Percentiles rank a stretch among this genome's conserved stretches.
phyloP scores from a whole-genome alignment of 2,329 filamentous ascomycete species.

The Alternaria viburni region DNA sequence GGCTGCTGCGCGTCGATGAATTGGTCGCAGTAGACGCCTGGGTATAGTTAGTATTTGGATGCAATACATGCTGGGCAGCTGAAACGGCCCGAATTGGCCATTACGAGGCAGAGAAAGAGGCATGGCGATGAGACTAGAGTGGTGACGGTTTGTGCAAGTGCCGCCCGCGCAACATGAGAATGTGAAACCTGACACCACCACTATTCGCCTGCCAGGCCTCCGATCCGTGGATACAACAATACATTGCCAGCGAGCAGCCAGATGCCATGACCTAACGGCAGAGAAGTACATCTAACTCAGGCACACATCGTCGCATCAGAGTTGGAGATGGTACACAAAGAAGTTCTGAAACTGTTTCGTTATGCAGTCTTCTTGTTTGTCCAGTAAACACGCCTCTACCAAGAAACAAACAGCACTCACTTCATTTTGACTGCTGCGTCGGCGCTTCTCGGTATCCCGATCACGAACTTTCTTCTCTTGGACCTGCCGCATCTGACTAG shows the following conservation, averaged over 20 bases:
- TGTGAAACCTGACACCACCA: slow-evolving; percentile 4
- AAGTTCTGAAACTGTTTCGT: slow-evolving; percentile 38
- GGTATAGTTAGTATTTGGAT: slow-evolving; percentile 13
- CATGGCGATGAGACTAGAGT: background rate
- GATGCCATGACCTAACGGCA: background rate
- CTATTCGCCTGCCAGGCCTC: background rate
- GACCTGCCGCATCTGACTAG: slow-evolving; percentile 16
- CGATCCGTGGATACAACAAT: background rate
- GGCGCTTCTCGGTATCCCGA: slow-evolving; percentile 13
- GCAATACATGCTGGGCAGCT: background rate
- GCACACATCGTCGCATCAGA: slow-evolving; percentile 21
- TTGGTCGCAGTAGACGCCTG: slow-evolving; percentile 27
- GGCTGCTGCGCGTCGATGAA: slow-evolving; percentile 22
- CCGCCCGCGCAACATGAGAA: background rate
- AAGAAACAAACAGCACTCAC: slow-evolving; percentile 39
- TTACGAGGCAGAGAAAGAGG: background rate
- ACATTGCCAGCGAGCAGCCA: background rate
- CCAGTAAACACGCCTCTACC: slow-evolving; percentile 22
- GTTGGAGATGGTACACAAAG: slow-evolving; percentile 14
- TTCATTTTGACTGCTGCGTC: slow-evolving; percentile 28
- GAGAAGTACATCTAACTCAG: slow-evolving; percentile 23
- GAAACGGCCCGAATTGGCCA: background rate
- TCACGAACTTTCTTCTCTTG: slow-evolving; percentile 26
- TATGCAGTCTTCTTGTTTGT: slow-evolving; percentile 22
- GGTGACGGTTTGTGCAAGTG: background rate